Evolutionary conservation across 2,329 filamentous ascomycete species (phyloP).

Genomic region (Decorospora gaudefroyi): DNA sequence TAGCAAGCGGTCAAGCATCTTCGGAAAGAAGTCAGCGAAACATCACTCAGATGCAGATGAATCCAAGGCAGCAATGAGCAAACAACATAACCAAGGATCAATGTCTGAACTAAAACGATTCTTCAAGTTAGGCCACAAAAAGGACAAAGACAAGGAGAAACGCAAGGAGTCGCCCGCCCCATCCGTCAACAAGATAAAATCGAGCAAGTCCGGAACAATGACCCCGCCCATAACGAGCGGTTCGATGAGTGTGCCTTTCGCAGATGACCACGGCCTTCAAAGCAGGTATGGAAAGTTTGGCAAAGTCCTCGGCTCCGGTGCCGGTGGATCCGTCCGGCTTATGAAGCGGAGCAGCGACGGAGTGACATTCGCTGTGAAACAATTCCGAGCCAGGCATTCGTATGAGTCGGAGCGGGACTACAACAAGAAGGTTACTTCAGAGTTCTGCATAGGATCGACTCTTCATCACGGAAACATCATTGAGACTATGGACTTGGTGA

Average conservation of each 20-base stretch:
- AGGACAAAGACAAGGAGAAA: slow-evolving; percentile 57
- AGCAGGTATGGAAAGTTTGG: slow-evolving; percentile 96
- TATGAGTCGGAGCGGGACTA: slow-evolving; percentile 97
- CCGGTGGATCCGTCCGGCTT: slow-evolving; percentile 88
- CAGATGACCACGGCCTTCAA: slow-evolving; percentile 86
- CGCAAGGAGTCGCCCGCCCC: slow-evolving; percentile 65
- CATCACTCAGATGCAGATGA: slow-evolving; percentile 52
- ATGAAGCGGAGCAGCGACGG: slow-evolving; percentile 93
- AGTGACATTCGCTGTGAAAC: slow-evolving; percentile 95
- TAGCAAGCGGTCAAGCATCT: slow-evolving; percentile 60
- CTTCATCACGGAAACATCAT: slow-evolving; percentile 98
- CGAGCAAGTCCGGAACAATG: slow-evolving; percentile 47
- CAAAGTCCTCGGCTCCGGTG: slow-evolving; percentile 89
- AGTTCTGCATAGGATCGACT: slow-evolving; percentile 97
- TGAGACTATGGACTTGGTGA: slow-evolving; percentile 93
- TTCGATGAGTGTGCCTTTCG: slow-evolving; percentile 71
- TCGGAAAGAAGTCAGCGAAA: slow-evolving; percentile 56
- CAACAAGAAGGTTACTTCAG: slow-evolving; percentile 95
- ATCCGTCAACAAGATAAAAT: slow-evolving; percentile 61
- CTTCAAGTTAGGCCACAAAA: slow-evolving; percentile 73
- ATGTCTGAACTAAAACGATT: slow-evolving; percentile 98
- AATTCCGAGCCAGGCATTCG: slow-evolving; percentile 87
- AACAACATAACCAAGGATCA: slow-evolving; percentile 65
- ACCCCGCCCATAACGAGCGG: slow-evolving; percentile 45
- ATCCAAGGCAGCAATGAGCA: slow-evolving; percentile 28